Evolutionary conservation across 495 filamentous ascomycete species (phyloP).

Genomic region (Neurospora sp.): DNA sequence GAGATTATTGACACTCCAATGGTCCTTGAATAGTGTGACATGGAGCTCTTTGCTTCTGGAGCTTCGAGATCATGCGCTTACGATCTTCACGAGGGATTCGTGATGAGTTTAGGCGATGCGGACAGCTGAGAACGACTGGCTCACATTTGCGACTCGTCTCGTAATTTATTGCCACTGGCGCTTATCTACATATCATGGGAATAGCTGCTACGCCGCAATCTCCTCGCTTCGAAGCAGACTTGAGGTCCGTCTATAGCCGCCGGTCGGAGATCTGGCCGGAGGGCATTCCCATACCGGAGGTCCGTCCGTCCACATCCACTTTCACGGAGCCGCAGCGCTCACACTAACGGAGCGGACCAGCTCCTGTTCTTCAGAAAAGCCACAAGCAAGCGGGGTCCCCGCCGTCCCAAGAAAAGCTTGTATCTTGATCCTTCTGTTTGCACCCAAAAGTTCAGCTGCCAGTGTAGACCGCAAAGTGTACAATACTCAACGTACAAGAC

Average conservation of each 20-base stretch:
- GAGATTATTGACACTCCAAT: background rate
- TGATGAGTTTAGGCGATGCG: background rate
- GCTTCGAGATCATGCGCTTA: background rate
- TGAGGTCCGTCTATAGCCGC: background rate
- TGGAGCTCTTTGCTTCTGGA: background rate
- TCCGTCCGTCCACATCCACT: background rate
- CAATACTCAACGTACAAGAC: background rate
- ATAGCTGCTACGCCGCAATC: background rate
- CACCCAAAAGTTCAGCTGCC: background rate
- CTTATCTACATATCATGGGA: background rate
- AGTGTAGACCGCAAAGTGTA: background rate
- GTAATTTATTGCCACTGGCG: background rate
- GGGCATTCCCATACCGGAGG: background rate
- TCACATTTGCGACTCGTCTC: background rate
- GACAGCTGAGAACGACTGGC: background rate
- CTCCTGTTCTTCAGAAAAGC: background rate
- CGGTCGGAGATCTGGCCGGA: background rate
- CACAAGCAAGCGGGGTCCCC: background rate
- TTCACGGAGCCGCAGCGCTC: background rate
- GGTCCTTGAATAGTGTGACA: background rate
- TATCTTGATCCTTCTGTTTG: background rate
- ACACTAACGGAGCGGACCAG: background rate
- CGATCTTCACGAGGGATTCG: background rate
- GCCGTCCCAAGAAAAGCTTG: background rate
- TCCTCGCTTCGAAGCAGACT: background rate